A percentile compares a stretch with the other conserved stretches of the same genome.
Conservation (phyloP, 371 early-diverging fungal genomes). For the Zychaea mexicana region DNA sequence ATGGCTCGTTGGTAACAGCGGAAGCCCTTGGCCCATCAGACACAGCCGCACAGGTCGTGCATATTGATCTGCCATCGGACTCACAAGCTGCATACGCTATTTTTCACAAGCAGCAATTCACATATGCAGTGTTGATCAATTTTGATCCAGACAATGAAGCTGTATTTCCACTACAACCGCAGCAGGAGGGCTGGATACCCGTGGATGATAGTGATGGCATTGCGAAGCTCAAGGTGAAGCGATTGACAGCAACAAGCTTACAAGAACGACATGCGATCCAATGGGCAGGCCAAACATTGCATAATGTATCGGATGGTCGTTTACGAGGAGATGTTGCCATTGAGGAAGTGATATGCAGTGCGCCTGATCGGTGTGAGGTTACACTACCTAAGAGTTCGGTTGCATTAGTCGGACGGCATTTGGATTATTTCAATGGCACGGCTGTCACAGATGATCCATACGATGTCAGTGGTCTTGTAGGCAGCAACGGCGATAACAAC, state of each 20-base stretch:
- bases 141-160: slow-evolving; percentile 11
- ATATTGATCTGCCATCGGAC: slow-evolving; percentile 6
- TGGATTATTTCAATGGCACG: neutral
- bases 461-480: neutral
- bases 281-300: slow-evolving; percentile 6
- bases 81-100: slow-evolving; percentile 10
- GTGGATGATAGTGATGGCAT: slow-evolving; percentile 1
- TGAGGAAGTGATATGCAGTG: neutral
- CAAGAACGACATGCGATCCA: neutral
- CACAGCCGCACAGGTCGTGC: slow-evolving; percentile 7
- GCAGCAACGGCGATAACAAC: neutral
- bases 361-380: neutral
- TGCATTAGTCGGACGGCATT: neutral
- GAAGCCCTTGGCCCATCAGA: slow-evolving; percentile 16
- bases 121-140: slow-evolving; percentile 11
- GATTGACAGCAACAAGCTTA: neutral
- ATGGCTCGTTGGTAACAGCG: slow-evolving; percentile 11
- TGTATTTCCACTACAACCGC: neutral
- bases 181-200: neutral
- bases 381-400: neutral
- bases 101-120: slow-evolving; percentile 7
- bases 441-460: neutral
- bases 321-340: neutral
- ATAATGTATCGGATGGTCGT: neutral
- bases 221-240: neutral